phyloP scores from a whole-genome alignment of 2,329 filamentous ascomycete species.

The Pyrenophora tritici-repentis region DNA sequence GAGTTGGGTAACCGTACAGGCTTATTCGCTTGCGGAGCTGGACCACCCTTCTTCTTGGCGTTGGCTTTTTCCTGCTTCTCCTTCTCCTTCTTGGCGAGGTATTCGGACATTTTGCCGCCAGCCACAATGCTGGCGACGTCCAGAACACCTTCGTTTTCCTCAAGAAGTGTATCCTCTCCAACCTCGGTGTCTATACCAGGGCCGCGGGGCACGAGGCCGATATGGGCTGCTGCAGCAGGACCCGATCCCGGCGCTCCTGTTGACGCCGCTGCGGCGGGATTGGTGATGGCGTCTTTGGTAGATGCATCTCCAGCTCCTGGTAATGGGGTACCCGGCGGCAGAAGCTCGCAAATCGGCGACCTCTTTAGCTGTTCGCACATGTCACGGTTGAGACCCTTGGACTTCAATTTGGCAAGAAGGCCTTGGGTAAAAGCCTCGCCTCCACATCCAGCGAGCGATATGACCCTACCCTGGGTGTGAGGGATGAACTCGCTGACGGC shows the following conservation, averaged over 20 bases:
- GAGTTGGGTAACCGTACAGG: constrained; percentile 70
- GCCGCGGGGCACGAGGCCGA: constrained; percentile 55
- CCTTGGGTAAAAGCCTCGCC: constrained; percentile 84
- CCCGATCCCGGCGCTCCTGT: constrained; percentile 58
- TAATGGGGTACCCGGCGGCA: constrained; percentile 59
- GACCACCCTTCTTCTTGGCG: constrained; percentile 63
- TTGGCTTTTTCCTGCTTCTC: constrained; percentile 71
- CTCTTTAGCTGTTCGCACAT: constrained; percentile 70
- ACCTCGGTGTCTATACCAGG: constrained; percentile 62
- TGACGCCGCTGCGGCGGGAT: constrained; percentile 62
- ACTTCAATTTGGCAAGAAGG: constrained; percentile 67
- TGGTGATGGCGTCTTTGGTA: constrained; percentile 47
- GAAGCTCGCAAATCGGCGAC: constrained; percentile 65
- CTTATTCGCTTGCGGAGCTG: constrained; percentile 65
- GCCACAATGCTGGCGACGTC: constrained; percentile 86
- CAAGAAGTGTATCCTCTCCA: constrained; percentile 55
- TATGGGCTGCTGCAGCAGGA: constrained; percentile 49
- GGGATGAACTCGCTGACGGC: constrained; percentile 83
- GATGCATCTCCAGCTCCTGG: constrained; percentile 55
- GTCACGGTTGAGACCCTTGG: constrained; percentile 62
- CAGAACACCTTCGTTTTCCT: constrained; percentile 73
- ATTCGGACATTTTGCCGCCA: constrained; percentile 79
- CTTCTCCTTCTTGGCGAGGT: constrained; percentile 80
- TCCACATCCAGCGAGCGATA: constrained; percentile 70
- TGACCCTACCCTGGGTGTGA: constrained; percentile 68